Evolutionary conservation across 108 stramenopile species (phyloP).

Genomic region (Nannochloropsis salina): DNA sequence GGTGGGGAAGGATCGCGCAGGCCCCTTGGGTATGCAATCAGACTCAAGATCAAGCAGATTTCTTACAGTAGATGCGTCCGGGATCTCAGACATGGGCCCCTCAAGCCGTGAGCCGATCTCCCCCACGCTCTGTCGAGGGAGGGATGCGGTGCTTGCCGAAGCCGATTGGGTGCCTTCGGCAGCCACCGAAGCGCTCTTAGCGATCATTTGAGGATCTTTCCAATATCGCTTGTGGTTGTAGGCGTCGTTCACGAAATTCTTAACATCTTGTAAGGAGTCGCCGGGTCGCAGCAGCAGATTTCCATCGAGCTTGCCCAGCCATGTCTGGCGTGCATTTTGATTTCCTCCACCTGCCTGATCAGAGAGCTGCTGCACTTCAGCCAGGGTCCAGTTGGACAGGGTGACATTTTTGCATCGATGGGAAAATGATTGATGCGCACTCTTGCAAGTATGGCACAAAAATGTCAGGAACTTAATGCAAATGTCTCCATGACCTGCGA

Average conservation of each 20-base stretch:
- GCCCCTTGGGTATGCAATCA: too few species aligned
- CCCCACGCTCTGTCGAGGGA: too few species aligned
- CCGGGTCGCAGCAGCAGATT: not conserved
- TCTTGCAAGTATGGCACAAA: constrained; percentile 18
- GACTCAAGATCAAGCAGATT: too few species aligned
- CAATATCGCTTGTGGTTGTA: constrained; percentile 3
- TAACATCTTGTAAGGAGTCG: not conserved
- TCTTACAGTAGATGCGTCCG: too few species aligned
- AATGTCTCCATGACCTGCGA: not conserved
- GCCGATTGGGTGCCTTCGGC: too few species aligned
- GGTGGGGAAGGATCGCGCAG: too few species aligned
- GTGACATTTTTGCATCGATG: constrained; percentile 20
- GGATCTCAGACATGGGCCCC: too few species aligned
- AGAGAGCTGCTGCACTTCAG: not conserved
- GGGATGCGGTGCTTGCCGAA: too few species aligned
- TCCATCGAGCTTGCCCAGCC: constrained; percentile 20
- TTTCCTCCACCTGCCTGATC: not conserved
- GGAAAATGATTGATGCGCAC: not conserved
- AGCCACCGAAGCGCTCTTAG: not conserved
- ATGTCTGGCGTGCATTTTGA: constrained; percentile 11
- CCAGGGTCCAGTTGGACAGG: constrained; percentile 21
- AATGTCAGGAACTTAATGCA: constrained; percentile 26
- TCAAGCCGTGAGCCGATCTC: too few species aligned
- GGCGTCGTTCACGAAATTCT: not conserved
- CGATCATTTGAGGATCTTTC: not conserved